Conservation (phyloP, 2,329 filamentous ascomycete species). For the Rhinocladiella mackenziei region DNA sequence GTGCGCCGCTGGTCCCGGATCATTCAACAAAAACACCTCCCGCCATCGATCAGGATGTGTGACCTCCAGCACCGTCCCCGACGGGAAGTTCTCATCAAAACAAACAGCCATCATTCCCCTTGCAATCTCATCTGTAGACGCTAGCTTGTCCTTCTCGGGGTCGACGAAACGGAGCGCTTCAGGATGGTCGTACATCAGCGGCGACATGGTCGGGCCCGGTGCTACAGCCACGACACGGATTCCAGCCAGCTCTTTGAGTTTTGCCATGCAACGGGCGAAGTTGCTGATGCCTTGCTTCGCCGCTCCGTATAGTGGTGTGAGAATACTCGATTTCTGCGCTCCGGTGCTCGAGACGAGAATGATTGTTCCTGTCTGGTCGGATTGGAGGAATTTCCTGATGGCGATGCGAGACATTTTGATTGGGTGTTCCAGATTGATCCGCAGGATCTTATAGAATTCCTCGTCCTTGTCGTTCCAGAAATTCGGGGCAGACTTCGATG, state of each 20-base stretch:
- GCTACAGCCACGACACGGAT: conserved; percentile 59
- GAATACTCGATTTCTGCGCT: conserved; percentile 39
- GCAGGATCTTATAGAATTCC: conserved; percentile 43
- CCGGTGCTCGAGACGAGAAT: conserved; percentile 48
- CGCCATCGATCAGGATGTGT: conserved; percentile 14
- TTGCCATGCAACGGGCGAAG: conserved; percentile 47
- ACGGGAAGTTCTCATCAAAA: conserved; percentile 4
- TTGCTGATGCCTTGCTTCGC: conserved; percentile 48
- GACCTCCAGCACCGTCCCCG: conserved; percentile 13
- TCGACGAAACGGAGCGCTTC: conserved; percentile 13
- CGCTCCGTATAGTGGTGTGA: conserved; percentile 46
- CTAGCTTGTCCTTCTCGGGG: conserved; percentile 10
- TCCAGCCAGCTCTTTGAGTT: conserved; percentile 45
- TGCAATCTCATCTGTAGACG: conserved; percentile 7
- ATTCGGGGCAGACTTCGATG: conserved; percentile 39
- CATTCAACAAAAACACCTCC: conserved; percentile 13
- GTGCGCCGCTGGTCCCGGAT: conserved; percentile 10
- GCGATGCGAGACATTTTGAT: conserved; percentile 50
- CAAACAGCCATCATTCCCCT: conserved; percentile 13
- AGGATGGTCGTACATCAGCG: conserved; percentile 15
- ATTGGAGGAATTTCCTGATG: conserved; percentile 30
- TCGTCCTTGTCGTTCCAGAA: conserved; percentile 45
- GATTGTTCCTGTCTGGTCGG: conserved; percentile 27
- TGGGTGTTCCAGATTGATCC: conserved; percentile 51
- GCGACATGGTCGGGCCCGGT: conserved; percentile 38